Base-by-base conservation (phyloP, 495 filamentous ascomycete genomes). In the Talaromyces trachyspermus region DNA sequence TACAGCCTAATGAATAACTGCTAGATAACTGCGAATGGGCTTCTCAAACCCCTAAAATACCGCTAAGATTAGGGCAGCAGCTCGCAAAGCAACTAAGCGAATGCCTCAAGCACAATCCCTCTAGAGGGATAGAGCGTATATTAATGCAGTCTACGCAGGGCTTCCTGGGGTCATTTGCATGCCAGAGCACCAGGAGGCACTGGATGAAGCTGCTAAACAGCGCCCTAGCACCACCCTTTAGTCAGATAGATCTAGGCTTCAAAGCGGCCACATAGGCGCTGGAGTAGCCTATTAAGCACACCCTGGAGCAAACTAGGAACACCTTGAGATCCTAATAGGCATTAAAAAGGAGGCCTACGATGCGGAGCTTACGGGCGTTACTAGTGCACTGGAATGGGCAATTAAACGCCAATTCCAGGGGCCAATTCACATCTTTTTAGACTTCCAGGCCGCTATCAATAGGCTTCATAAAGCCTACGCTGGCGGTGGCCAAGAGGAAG, bases 371-470 rank as follows among this genome's bases (percentile, higher is more conserved):
- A 6, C 42, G 17, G 46, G 24, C 2, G 23, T 41, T 6, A 37
- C 25, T 24, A 11, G n/a, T 6, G 46, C 36, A 15, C 22, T 49
- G 14, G 46, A 49, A 27, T 30, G 22, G 20, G 46, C 36, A 9
- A 4, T 32, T 3, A 19, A 20, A 0, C 18, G 18, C 1, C 17
- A 19, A 7, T 15, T 27, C 11, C 1, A 0, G 12, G 32, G 45
- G 11, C 19, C 33, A 1, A 41, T 49, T 32, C 9, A 26, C 5
- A 23, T 49, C 5, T 15, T 49, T 15, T 26, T 49, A 32, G 46
- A 49, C 22, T 10, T 37, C 3, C 46, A 49, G 26, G 25, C 3
- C 5, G 46, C 46, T 5, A 49, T 49, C 5, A 49, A 11, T 5
- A 36, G 46, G 3, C 26, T 49, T 2, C 20, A 49, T 20, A 9